Percentiles rank a stretch among this genome's conserved stretches.
phyloP scores from a whole-genome alignment of 805 yeast genomes.

The Barnettozyma californica region DNA sequence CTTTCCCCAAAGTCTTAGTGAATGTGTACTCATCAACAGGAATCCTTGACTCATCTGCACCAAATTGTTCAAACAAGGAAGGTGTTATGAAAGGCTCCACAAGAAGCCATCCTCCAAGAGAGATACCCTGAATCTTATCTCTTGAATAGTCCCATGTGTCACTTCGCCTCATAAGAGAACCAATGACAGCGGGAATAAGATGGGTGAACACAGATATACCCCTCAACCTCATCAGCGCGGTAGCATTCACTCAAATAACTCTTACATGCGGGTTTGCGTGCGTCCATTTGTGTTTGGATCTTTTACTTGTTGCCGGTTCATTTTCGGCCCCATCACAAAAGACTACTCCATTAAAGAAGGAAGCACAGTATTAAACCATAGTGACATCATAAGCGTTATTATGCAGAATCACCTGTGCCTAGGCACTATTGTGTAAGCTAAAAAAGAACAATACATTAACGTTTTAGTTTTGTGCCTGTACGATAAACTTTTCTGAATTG shows the following conservation, averaged over 20 bases:
- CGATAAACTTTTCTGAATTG: not conserved
- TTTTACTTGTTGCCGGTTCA: not conserved
- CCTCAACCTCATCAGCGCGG: not conserved
- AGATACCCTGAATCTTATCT: slow-evolving; percentile 36
- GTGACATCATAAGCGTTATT: not conserved
- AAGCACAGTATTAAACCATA: not conserved
- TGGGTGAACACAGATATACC: not conserved
- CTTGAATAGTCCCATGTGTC: slow-evolving; percentile 19
- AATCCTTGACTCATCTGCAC: slow-evolving; percentile 30
- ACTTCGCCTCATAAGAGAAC: not conserved
- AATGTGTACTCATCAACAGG: slow-evolving; percentile 61
- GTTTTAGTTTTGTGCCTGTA: too few relatives aligned
- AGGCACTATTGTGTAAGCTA: not conserved
- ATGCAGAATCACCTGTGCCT: not conserved
- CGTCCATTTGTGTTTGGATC: not conserved
- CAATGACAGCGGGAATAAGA: not conserved
- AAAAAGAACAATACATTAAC: not conserved
- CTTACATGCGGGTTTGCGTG: not conserved
- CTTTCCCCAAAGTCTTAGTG: slow-evolving; percentile 44
- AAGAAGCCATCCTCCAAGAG: slow-evolving; percentile 70
- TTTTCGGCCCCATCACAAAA: not conserved
- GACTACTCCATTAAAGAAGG: too few relatives aligned
- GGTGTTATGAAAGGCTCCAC: slow-evolving; percentile 71
- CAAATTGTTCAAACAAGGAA: slow-evolving; percentile 41
- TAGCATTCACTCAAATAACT: not conserved